Evolutionary conservation across 2,329 filamentous ascomycete species (phyloP).

Genomic region (Myriosclerotinia scirpicola): DNA sequence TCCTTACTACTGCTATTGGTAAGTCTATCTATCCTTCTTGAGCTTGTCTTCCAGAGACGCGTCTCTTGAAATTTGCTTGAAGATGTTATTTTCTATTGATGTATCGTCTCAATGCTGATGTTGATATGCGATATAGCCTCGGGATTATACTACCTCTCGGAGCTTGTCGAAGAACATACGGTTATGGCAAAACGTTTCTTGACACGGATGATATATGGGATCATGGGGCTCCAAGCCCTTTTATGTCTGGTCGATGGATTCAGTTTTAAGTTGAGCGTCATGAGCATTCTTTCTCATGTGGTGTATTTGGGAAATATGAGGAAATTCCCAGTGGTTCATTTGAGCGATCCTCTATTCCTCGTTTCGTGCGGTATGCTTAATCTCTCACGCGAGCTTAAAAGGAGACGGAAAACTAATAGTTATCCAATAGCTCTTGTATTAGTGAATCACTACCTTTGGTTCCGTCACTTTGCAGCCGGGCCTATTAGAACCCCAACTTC

Average conservation of each 20-base stretch:
- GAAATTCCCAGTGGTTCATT: slow-evolving; percentile 72
- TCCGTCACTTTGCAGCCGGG: slow-evolving; percentile 78
- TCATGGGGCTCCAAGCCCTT: slow-evolving; percentile 72
- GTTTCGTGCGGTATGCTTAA: slow-evolving; percentile 69
- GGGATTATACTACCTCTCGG: slow-evolving; percentile 97
- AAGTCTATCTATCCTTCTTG: slow-evolving; percentile 36
- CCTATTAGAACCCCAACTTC: slow-evolving; percentile 59
- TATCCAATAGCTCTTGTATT: slow-evolving; percentile 68
- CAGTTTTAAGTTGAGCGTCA: slow-evolving; percentile 68
- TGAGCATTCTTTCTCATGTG: slow-evolving; percentile 78
- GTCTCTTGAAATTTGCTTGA: neutral
- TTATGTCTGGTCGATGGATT: slow-evolving; percentile 84
- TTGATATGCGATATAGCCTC: slow-evolving; percentile 59
- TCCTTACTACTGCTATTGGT: slow-evolving; percentile 93
- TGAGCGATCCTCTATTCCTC: slow-evolving; percentile 84
- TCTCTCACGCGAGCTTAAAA: neutral
- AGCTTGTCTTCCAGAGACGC: neutral
- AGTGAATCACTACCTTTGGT: slow-evolving; percentile 93
- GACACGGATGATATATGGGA: slow-evolving; percentile 77
- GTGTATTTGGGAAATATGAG: slow-evolving; percentile 87
- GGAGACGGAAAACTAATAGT: neutral
- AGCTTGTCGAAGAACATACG: slow-evolving; percentile 96
- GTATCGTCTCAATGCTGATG: neutral
- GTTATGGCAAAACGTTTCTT: slow-evolving; percentile 88
- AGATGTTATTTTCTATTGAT: neutral